phyloP scores from a whole-genome alignment of 352 stramenopile genomes.

The Phytopythium ostracodes region DNA sequence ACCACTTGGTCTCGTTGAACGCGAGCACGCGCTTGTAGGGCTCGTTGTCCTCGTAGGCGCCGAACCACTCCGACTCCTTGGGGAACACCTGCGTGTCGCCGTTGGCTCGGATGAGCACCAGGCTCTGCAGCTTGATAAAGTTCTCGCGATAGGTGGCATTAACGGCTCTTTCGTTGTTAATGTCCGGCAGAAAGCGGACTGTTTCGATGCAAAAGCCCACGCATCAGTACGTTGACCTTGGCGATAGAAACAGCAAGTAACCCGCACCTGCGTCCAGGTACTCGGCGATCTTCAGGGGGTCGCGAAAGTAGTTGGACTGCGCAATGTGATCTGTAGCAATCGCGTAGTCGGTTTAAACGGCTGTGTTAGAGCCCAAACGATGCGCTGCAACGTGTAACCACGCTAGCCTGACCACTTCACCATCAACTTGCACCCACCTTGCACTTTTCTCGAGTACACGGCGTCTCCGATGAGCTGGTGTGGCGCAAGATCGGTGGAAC shows the following conservation, averaged over 20 bases:
- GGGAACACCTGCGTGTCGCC: conserved; percentile 89
- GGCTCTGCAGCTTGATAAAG: conserved; percentile 78
- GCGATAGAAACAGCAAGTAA: not conserved
- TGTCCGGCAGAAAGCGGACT: conserved; percentile 77
- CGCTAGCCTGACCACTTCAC: too few relatives aligned
- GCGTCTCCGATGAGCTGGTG: conserved; percentile 77
- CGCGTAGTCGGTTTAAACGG: not conserved
- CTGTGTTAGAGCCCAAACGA: not conserved
- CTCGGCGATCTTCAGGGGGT: conserved; percentile 70
- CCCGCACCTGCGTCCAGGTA: conserved; percentile 63
- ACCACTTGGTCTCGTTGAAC: conserved; percentile 94
- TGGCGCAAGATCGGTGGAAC: not conserved
- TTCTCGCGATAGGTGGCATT: conserved; percentile 89
- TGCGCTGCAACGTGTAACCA: not conserved
- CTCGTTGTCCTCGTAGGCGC: conserved; percentile 74
- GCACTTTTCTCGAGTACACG: conserved; percentile 85
- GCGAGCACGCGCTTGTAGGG: conserved; percentile 63
- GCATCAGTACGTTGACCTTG: not conserved
- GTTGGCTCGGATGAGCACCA: conserved; percentile 89
- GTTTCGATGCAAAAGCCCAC: not conserved
- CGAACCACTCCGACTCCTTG: conserved; percentile 85
- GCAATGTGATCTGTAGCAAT: conserved; percentile 60
- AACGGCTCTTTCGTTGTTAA: conserved; percentile 89
- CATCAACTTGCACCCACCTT: conserved; percentile 45
- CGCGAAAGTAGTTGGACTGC: conserved; percentile 93